Evolutionary conservation across 805 yeast species (phyloP).

Genomic region (Candida jianshihensis): DNA sequence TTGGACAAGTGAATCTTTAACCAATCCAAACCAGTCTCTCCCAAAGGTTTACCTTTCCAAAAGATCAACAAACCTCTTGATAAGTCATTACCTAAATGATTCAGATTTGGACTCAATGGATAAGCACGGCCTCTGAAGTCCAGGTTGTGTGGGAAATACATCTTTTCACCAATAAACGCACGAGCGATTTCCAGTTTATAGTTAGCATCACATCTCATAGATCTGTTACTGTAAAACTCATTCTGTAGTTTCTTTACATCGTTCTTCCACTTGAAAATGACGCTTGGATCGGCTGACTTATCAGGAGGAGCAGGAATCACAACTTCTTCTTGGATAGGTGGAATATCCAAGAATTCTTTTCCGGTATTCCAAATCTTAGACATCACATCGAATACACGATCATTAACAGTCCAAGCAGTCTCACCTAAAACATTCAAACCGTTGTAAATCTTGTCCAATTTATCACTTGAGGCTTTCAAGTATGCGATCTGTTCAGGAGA

Average conservation of each 20-base stretch:
- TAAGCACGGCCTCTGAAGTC: conserved; percentile 84
- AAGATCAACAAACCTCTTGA: conserved; percentile 64
- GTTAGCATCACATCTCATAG: conserved; percentile 89
- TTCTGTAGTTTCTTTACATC: conserved; percentile 49
- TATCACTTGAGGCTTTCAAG: conserved; percentile 73
- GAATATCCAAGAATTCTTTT: conserved; percentile 62
- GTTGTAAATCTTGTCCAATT: conserved; percentile 58
- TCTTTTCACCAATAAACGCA: conserved; percentile 75
- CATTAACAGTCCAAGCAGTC: conserved; percentile 91
- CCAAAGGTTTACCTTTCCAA: conserved; percentile 71
- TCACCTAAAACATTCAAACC: conserved; percentile 83
- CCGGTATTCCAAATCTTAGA: conserved; percentile 86
- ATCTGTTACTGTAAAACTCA: conserved; percentile 61
- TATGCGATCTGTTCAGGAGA: conserved; percentile 89
- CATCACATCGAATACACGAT: conserved; percentile 57
- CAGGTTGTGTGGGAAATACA: conserved; percentile 73
- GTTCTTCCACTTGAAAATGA: conserved; percentile 60
- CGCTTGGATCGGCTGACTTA: conserved; percentile 63
- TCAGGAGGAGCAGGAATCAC: conserved; percentile 53
- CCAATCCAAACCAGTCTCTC: conserved; percentile 63
- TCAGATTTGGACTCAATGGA: conserved; percentile 74
- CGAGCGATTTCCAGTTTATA: conserved; percentile 94
- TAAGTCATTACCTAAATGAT: conserved; percentile 75
- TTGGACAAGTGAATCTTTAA: conserved; percentile 70
- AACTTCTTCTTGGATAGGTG: conserved; percentile 44